phyloP scores from a whole-genome alignment of 202 grass and related monocot species.

The Bolboschoenoplectus hybrid region DNA sequence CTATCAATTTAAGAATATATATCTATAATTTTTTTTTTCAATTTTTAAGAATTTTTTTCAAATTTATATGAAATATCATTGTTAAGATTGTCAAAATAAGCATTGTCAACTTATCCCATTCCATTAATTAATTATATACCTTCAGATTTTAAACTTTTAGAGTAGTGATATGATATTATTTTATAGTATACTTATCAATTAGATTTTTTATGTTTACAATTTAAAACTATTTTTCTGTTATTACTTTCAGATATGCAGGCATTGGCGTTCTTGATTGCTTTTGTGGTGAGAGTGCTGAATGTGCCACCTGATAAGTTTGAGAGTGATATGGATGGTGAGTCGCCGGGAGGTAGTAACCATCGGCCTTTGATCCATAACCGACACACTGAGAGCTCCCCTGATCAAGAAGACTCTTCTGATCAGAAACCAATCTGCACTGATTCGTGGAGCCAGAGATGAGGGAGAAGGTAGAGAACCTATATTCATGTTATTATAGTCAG shows the following conservation, averaged over 20 bases:
- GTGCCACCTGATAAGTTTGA: constrained; percentile 32
- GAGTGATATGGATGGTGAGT: constrained; percentile 22
- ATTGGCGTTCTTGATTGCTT: constrained; percentile 36
- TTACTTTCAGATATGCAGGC: not conserved
- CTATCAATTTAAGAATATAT: no score
- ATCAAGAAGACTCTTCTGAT: constrained; percentile 15
- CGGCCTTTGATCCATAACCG: constrained; percentile 17
- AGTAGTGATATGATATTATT: not conserved
- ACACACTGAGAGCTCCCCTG: not conserved
- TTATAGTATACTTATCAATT: not conserved
- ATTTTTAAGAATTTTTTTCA: no score
- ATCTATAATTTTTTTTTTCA: no score
- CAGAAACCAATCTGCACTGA: constrained; percentile 12
- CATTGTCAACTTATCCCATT: no score
- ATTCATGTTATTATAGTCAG: not conserved
- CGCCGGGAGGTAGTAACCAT: not conserved
- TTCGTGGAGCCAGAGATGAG: constrained; percentile 37
- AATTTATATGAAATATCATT: no score
- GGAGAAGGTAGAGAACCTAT: constrained; percentile 27
- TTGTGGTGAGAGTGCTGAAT: constrained; percentile 25
- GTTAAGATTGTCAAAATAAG: no score
- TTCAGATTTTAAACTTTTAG: no score
- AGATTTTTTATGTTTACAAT: not conserved
- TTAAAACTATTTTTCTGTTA: not conserved
- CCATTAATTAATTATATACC: no score